Evolutionary conservation across 306 rosid genomes (phyloP), one percentile per base, ranked within the genome.

Genomic region (Erythrophleum fordii): DNA sequence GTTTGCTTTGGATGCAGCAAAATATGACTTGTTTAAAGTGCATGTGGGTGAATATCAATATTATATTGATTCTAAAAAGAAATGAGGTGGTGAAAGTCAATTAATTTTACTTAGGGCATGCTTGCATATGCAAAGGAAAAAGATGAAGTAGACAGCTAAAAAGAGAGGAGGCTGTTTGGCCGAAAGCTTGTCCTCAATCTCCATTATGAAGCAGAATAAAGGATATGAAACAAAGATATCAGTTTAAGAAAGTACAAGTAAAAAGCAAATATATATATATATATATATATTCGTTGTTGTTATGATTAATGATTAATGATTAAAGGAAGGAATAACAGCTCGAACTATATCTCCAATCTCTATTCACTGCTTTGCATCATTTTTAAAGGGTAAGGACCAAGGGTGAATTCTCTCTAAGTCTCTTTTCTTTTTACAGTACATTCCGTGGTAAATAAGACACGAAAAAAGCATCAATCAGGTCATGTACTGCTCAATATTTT

Each of bases 91-190:
- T 29, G 16, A 68, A 74, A 58, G n/a, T 29, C 1, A 14, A 48
- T 29, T 4, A 4, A 48, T 48, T 55, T 77, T 46, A 64, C 46
- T 29, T 62, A 52, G 80, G 69, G 80, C 55, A 72, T 23, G 77
- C 52, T 73, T 41, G 74, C 42, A 26, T 77, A 46, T 9, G 31
- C 26, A 65, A 41, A 31, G 39, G 65, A 44, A 69, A 73, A 82
- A 56, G 73, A 79, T 60, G 81, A 64, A 67, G 45, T 55, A 1
- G 83, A 78, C 68, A 74, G 11, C 5, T 20, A 58, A 37, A 72
- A 53, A 69, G 61, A 71, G 75, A 69, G 73, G 75, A 35, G 35
- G 37, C 41, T 78, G 22, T 80, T 78, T 75, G n/a, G 84, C 86
- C 79, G 78, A 87, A 83, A 85, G 86, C 62, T 20, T 23, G 65